phyloP scores from a whole-genome alignment of 495 filamentous ascomycete species.

The Podospora pseudocomata region DNA sequence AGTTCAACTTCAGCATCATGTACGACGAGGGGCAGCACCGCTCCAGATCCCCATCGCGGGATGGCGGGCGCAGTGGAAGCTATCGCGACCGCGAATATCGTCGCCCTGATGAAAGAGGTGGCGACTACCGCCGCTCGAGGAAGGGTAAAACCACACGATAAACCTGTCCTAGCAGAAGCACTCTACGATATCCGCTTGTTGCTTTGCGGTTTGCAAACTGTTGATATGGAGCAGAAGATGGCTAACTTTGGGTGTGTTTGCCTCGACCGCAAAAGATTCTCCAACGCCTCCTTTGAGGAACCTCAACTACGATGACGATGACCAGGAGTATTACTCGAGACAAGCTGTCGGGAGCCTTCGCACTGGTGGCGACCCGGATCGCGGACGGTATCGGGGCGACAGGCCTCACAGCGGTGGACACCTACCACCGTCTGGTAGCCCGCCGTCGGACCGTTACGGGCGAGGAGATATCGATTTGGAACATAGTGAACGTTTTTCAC shows the following conservation, averaged over 20 bases:
- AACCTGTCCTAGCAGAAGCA: conserved; percentile 14
- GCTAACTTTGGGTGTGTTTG: conserved; percentile 29
- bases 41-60: conserved; percentile 16
- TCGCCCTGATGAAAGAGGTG: conserved; percentile 28
- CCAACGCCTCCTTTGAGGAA: conserved; percentile 20
- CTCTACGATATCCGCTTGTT: conserved; percentile 7
- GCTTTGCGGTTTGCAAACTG: conserved; percentile 9
- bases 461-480: not conserved
- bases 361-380: too few species aligned
- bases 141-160: conserved; percentile 43
- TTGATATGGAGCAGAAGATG: conserved; percentile 20
- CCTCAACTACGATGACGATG: conserved; percentile 34
- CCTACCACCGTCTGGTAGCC: too few species aligned
- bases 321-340: conserved; percentile 4
- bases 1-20: conserved; percentile 17
- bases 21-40: conserved; percentile 23
- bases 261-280: conserved; percentile 21
- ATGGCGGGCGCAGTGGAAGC: conserved; percentile 17
- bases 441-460: too few species aligned
- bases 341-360: not conserved
- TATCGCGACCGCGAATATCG: conserved; percentile 20
- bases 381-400: too few species aligned
- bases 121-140: conserved; percentile 40
- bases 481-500: not conserved
- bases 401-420: too few species aligned